Base-by-base conservation (phyloP, 2,329 filamentous ascomycete species). In the Aureobasidium sp. region DNA sequence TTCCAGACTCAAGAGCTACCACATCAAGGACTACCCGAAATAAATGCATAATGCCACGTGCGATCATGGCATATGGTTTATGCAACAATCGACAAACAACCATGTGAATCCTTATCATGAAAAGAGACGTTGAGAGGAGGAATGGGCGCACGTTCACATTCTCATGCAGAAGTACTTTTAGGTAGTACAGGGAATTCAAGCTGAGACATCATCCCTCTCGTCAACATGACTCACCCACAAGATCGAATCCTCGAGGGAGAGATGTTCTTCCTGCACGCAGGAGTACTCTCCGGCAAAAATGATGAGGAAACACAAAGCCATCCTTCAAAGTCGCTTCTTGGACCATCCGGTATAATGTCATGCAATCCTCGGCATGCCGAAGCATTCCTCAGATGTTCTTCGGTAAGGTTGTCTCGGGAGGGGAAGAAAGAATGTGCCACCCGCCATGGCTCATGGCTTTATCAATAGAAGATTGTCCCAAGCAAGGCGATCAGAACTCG, bases 1-100 rank as follows among this genome's bases (percentile, higher is more conserved):
- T 72, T 88, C 95, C 72, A 96, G 94, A 81, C 82, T 96, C 69
- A 97, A 97, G 86, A 96, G 90, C 80, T 95, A 88, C 75, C 93
- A 97, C 75, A 73, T 97, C 73, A 97, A 97, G 78, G 86, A 95
- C 61, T 84, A 85, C 70, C 83, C 83, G 1, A 83, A 82, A 75
- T 83, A 62, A 42, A 48, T 47, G 32, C 32, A 48, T 13, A 34
- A 5, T 42, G 15, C 41, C 53, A 37, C 50, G 41, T 45, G 53
- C 37, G 30, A 27, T 2, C 15, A 27, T 34, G 30, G 41, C 53
- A 45, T 54, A 30, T 42, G 27, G 30, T 54, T 21, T 42, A 41
- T 54, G 50, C 36, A 54, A 27, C 15, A 9, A 36, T 27, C 32
- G 16, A 41, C 36, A 30, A 30, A 42, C 5, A 25, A 0, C 37